phyloP scores from a whole-genome alignment of 1,284 basidiomycete genomes.

The Cutaneotrichosporon mucoides region DNA sequence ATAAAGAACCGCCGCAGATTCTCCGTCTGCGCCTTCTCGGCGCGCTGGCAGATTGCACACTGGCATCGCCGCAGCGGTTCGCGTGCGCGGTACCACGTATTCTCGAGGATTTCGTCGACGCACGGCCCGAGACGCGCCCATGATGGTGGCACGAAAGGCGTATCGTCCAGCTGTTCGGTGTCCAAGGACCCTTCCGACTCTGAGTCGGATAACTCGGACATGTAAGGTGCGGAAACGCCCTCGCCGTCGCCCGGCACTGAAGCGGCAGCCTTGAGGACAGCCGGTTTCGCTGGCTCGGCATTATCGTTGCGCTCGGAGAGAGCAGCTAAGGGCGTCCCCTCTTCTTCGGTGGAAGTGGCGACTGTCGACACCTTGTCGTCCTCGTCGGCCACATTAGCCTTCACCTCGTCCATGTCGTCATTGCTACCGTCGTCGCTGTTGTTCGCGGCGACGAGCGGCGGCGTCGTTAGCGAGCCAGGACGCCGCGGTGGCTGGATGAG shows the following conservation, averaged over 20 bases:
- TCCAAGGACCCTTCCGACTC: conserved; percentile 4
- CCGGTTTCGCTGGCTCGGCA: too few species aligned
- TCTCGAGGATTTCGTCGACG: conserved; percentile 1
- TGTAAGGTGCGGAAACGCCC: background rate
- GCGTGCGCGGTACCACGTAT: conserved; percentile 4
- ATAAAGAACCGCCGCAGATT: conserved; percentile 1
- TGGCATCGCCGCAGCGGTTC: conserved; percentile 13
- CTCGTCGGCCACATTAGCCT: background rate
- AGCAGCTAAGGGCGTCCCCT: too few species aligned
- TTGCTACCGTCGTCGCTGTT: background rate
- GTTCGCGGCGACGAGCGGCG: background rate
- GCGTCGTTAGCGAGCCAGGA: background rate
- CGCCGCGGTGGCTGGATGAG: background rate
- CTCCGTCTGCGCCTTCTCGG: conserved; percentile 1
- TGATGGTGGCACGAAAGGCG: conserved; percentile 5
- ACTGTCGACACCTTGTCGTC: background rate
- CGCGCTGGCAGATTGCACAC: conserved; percentile 15
- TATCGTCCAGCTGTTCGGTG: background rate
- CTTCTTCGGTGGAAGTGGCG: background rate
- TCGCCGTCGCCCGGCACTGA: too few species aligned
- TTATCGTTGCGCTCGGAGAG: too few species aligned
- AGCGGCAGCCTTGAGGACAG: too few species aligned
- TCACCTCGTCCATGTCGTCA: background rate
- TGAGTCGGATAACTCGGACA: too few species aligned
- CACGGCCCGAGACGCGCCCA: conserved; percentile 7